Percentiles rank a stretch among this genome's conserved stretches.
phyloP scores from a whole-genome alignment of 179 eudicot genomes.

The Kewa caespitosa region DNA sequence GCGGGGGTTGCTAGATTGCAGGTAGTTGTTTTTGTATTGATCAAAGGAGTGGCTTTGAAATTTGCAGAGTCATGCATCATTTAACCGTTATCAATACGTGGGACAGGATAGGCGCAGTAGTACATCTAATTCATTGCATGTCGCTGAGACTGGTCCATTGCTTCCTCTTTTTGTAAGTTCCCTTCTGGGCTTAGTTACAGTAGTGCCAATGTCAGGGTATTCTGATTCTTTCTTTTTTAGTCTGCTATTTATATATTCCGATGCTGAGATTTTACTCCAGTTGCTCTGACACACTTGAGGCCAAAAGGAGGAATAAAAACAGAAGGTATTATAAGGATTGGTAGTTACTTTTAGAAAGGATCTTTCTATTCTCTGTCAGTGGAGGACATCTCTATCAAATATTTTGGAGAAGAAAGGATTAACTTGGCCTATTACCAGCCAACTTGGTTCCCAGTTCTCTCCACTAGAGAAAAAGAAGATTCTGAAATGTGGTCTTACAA shows the following conservation, averaged over 20 bases:
- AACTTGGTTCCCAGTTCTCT: background rate
- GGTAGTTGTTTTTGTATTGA: background rate
- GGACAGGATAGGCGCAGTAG: background rate
- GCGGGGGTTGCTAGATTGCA: too few relatives aligned
- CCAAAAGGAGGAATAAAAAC: background rate
- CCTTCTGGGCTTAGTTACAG: background rate
- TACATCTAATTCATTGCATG: background rate
- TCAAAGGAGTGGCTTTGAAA: conserved; percentile 4
- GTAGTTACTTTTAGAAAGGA: background rate
- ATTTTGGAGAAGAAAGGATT: background rate
- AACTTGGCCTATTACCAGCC: background rate
- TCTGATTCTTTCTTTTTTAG: background rate
- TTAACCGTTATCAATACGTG: conserved; percentile 10
- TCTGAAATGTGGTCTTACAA: background rate
- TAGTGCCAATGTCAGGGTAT: background rate
- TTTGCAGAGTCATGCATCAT: background rate
- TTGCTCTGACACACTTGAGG: background rate
- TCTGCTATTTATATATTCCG: background rate
- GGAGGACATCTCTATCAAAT: background rate
- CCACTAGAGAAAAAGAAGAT: background rate
- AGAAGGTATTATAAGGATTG: background rate
- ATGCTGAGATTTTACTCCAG: background rate
- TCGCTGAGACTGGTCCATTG: background rate
- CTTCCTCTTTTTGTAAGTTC: background rate
- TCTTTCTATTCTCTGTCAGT: too few relatives aligned